Percentiles rank a stretch among this genome's conserved stretches.
phyloP scores from a whole-genome alignment of 2,329 filamentous ascomycete genomes.

The Cladophialophora carrionii region DNA sequence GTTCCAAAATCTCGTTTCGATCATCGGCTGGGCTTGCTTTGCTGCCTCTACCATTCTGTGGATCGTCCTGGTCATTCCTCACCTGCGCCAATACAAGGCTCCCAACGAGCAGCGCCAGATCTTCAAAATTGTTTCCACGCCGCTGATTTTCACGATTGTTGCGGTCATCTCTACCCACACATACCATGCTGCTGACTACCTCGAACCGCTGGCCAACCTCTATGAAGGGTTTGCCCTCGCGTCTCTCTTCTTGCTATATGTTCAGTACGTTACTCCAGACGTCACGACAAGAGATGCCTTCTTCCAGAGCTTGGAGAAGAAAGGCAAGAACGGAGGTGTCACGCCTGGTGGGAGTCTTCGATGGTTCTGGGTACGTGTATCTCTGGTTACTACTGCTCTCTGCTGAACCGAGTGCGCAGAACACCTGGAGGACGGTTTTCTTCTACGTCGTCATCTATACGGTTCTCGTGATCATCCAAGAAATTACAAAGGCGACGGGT shows the following conservation, averaged over 20 bases:
- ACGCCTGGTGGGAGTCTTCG: constrained; percentile 19
- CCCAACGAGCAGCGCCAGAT: constrained; percentile 34
- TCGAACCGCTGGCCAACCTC: constrained; percentile 24
- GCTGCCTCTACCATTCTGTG: constrained; percentile 22
- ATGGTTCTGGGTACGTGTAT: constrained; percentile 56
- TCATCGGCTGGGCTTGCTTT: constrained; percentile 22
- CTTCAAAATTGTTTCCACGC: constrained; percentile 27
- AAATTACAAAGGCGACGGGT: constrained; percentile 68
- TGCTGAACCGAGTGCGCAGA: background rate
- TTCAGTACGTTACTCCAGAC: constrained; percentile 29
- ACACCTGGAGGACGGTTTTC: constrained; percentile 71
- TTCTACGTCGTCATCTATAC: constrained; percentile 82
- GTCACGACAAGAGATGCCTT: constrained; percentile 17
- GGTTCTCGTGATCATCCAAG: constrained; percentile 74
- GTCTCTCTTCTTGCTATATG: constrained; percentile 30
- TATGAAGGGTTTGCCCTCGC: constrained; percentile 30
- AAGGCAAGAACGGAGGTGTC: constrained; percentile 9
- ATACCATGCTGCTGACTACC: constrained; percentile 24
- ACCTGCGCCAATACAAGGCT: constrained; percentile 25
- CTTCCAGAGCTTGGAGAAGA: constrained; percentile 25
- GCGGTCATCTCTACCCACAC: constrained; percentile 23
- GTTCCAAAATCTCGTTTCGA: constrained; percentile 22
- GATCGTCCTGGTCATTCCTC: constrained; percentile 23
- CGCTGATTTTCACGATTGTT: constrained; percentile 24
- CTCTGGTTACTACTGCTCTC: background rate